Evolutionary conservation across 2,329 filamentous ascomycete species (phyloP), one percentile per base, ranked within the genome.

Genomic region (Colletotrichum sp.): DNA sequence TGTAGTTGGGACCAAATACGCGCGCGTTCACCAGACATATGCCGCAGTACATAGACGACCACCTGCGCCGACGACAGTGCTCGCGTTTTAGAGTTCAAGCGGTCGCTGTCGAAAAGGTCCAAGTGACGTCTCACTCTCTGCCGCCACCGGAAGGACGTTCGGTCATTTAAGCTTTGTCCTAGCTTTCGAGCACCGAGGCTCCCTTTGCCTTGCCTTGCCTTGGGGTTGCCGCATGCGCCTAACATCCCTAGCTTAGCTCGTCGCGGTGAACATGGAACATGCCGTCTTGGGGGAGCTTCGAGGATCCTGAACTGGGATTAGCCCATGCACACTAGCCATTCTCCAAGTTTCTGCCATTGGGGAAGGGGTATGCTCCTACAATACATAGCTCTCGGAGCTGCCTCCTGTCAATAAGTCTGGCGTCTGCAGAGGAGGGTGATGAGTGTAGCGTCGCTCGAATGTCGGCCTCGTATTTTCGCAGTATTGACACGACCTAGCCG

Each of bases 71-170:
- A 24, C 30, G 24, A n/a, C 15, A 32, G 15, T n/a, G 16, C 18
- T 24, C 30, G 34, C 34, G 48, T 61, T 74, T 52, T 67, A 67
- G 60, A 71, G 28, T 74, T 74, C 36, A 1, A n/a, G 13, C 52
- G 34, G 34, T 30, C 18, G 32, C 43, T 52, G 43, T 55, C n/a
- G 8, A 52, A 64, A 55, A 10, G 60, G 67, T 71, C 67, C 60
- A 61, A 52, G 67, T 74, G 72, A 71, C 58, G 72, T 71, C 67
- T 67, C 72, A 66, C 34, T 24, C 67, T 52, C 61, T 43, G 48
- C 67, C 61, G 28, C 67, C 67, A 61, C 58, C 60, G 60, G 21
- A 60, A n/a, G 26, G 67, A 52, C 60, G 36, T 21, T 43, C n/a
- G 16, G 55, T 8, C 10, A 21, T 21, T 38, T 74, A 55, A 60